Conservation (phyloP, 257 asterid genomes). For the Solanum boliviense region DNA sequence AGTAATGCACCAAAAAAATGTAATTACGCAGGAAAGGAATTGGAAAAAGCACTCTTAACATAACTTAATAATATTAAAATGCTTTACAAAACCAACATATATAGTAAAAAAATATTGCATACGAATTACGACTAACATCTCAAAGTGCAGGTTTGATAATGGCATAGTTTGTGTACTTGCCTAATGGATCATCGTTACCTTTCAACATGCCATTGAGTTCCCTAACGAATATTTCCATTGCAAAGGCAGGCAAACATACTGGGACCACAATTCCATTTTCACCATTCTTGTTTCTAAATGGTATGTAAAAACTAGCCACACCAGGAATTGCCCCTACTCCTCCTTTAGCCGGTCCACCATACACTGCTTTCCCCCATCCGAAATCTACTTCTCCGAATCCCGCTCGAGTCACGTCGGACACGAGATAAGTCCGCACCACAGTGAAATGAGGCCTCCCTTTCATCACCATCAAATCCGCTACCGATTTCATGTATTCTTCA, state of each 20-base stretch:
- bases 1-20: no score
- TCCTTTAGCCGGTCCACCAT: constrained; percentile 53
- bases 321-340: constrained; percentile 50
- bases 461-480: constrained; percentile 22
- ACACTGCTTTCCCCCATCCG: constrained; percentile 58
- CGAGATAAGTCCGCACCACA: constrained; percentile 23
- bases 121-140: neutral
- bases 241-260: constrained; percentile 32
- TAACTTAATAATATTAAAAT: no score
- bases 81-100: no score
- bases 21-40: no score
- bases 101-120: neutral
- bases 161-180: neutral
- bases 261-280: constrained; percentile 49
- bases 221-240: constrained; percentile 42
- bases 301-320: constrained; percentile 31
- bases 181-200: neutral
- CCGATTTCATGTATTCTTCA: constrained; percentile 26
- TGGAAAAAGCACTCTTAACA: no score
- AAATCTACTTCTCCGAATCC: constrained; percentile 48
- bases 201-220: constrained; percentile 34
- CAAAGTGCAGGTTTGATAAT: constrained; percentile 23
- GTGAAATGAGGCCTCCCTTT: constrained; percentile 24
- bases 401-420: constrained; percentile 34
- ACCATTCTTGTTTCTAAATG: constrained; percentile 31